Evolutionary conservation across 208 protist genomes (phyloP).

Genomic region (Naegleria lovaniensis): DNA sequence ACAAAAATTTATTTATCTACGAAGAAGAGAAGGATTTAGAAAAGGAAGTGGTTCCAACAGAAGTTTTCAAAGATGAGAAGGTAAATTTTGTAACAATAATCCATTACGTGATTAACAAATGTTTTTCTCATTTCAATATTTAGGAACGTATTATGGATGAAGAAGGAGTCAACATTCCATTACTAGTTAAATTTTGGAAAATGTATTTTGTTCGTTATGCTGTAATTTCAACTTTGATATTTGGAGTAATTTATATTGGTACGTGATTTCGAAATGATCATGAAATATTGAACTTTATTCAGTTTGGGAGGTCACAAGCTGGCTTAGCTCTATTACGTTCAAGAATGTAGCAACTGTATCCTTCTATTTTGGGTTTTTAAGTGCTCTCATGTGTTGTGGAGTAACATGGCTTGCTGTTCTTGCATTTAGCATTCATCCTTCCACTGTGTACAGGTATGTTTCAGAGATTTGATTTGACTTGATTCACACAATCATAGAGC

Average conservation of each 20-base stretch:
- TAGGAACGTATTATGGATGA: neutral
- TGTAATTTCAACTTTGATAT: neutral
- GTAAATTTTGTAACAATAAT: too few relatives aligned
- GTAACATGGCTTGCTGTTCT: neutral
- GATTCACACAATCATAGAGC: neutral
- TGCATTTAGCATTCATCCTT: neutral
- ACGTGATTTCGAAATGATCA: neutral
- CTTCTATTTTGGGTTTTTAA: neutral
- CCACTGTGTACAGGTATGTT: neutral
- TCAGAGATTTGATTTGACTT: too few relatives aligned
- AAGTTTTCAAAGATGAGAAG: neutral
- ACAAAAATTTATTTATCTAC: neutral
- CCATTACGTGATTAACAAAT: too few relatives aligned
- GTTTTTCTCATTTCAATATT: too few relatives aligned
- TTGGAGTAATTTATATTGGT: neutral
- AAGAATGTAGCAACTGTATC: neutral
- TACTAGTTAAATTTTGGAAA: constrained; percentile 10
- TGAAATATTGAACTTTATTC: too few relatives aligned
- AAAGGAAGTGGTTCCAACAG: neutral
- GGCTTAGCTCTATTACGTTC: neutral
- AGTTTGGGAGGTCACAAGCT: neutral
- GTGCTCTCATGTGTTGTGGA: neutral
- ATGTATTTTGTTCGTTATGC: constrained; percentile 5
- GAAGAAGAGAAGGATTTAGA: neutral
- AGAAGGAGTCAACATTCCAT: neutral